Evolutionary conservation across 805 yeast species (phyloP).

Genomic region (Wickerhamiella alocasiicola): DNA sequence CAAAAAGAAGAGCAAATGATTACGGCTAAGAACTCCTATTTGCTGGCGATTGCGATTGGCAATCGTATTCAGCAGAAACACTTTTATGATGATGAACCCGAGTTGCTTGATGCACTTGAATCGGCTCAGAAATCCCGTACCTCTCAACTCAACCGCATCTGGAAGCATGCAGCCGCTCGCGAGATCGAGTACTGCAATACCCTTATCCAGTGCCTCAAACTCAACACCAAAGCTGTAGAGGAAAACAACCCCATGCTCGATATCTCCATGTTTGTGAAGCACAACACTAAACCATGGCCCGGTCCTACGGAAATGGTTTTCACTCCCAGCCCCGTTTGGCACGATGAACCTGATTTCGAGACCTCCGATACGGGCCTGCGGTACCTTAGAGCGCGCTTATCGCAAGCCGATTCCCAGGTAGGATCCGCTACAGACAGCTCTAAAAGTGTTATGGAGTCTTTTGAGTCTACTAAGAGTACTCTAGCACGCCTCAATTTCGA

Average conservation of each 20-base stretch:
- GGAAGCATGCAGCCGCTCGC: slow-evolving; percentile 46
- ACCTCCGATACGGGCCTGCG: slow-evolving; percentile 33
- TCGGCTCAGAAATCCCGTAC: slow-evolving; percentile 72
- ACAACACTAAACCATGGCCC: slow-evolving; percentile 60
- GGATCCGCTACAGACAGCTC: slow-evolving; percentile 16
- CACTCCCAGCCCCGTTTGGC: slow-evolving; percentile 90
- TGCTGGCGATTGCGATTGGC: slow-evolving; percentile 69
- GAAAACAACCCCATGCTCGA: slow-evolving; percentile 67
- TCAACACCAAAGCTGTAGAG: slow-evolving; percentile 43
- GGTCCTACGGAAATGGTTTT: slow-evolving; percentile 81
- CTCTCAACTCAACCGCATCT: slow-evolving; percentile 52
- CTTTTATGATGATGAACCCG: slow-evolving; percentile 87
- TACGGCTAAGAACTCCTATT: slow-evolving; percentile 68
- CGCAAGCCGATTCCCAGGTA: slow-evolving; percentile 30
- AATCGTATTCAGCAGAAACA: slow-evolving; percentile 88
- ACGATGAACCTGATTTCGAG: slow-evolving; percentile 73
- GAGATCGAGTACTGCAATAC: slow-evolving; percentile 41
- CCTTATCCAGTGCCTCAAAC: slow-evolving; percentile 27
- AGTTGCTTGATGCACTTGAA: slow-evolving; percentile 70
- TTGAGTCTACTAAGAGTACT: slow-evolving; percentile 29
- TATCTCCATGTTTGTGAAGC: slow-evolving; percentile 84
- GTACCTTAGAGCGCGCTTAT: slow-evolving; percentile 28
- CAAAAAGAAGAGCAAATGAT: slow-evolving; percentile 75
- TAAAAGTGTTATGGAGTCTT: slow-evolving; percentile 23
- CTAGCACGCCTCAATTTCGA: slow-evolving; percentile 26